Conservation (phyloP, 352 stramenopile species). For the Globisporangium nagaii region DNA sequence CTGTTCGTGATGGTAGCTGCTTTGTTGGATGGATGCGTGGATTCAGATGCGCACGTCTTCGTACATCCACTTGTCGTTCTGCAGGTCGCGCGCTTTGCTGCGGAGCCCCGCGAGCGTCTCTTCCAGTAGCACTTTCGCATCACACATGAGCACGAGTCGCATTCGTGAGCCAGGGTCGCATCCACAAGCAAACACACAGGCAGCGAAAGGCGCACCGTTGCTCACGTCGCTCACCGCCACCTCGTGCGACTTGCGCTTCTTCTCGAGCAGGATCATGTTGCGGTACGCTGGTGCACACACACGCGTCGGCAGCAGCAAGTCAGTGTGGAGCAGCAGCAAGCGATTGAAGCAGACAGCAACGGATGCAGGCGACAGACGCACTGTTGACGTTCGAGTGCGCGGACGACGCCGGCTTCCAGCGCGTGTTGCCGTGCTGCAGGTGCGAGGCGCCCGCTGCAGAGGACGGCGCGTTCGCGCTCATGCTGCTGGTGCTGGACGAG, state of each 20-base stretch:
- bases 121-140: conserved; percentile 32
- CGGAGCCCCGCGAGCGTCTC: conserved; percentile 52
- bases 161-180: no score
- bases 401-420: conserved; percentile 12
- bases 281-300: conserved; percentile 29
- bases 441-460: neutral
- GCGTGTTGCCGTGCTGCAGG: conserved; percentile 1
- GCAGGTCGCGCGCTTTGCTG: conserved; percentile 43
- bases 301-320: no score
- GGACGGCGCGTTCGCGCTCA: no score
- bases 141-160: neutral
- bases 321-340: neutral
- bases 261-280: conserved; percentile 46
- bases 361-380: conserved; percentile 8
- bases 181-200: neutral
- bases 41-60: conserved; percentile 51
- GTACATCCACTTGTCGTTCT: conserved; percentile 78
- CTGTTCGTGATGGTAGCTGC: neutral
- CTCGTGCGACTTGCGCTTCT: conserved; percentile 45
- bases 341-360: neutral
- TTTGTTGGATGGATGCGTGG: neutral
- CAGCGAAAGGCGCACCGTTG: conserved; percentile 17
- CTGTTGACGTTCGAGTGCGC: conserved; percentile 16
- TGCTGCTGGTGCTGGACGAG: neutral
- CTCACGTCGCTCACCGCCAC: conserved; percentile 38